Evolutionary conservation across 2,329 filamentous ascomycete species (phyloP), one percentile per base, ranked within the genome.

Genomic region (Exophiala oligosperma): DNA sequence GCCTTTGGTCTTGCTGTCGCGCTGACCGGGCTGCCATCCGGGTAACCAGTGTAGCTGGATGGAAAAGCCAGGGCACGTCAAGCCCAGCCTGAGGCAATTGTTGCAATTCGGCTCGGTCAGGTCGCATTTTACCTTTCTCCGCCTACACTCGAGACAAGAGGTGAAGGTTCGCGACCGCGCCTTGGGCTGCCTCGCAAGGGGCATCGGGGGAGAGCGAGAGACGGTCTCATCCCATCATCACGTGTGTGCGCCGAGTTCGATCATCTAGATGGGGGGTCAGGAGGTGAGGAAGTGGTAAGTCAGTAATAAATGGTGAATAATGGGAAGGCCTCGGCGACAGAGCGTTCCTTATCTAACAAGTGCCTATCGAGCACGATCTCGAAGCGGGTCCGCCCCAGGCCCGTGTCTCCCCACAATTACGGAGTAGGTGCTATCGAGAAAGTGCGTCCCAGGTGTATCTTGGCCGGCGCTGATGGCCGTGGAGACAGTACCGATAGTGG

Each of bases 111-210:
- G 48, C 6, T 26, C 21, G 7, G 23, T 11, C 14, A 57, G 41
- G 24, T 50, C 53, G 23, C 53, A 56, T 56, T 56, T 56, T 17
- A 56, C 53, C 24, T 56, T 56, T 21, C 53, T 32, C 6, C 12
- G 5, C 2, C 53, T 46, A 26, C 53, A 56, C 17, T 46, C 49
- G 14, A 56, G 29, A 35, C 53, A 56, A 3, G 44, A 46, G 17
- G 53, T 49, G 37, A 56, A 56, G 14, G 53, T 56, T 12, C 53
- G 44, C n/a, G 53, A 40, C 47, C 53, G 23, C 46, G n/a, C 44
- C 23, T 44, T 56, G 24, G 46, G 40, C 40, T 43, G 40, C 40
- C 40, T 17, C 40, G 21, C 40, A 43, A 14, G 23, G 24, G 28
- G 38, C 40, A 53, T 53, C 28, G 21, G 48, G 7, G 17, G 7